These are phyloP conservation scores for Aspergillus sergii DNA, from an alignment of 2,329 filamentous ascomycete species.

Conservation along the genomic window DNA sequence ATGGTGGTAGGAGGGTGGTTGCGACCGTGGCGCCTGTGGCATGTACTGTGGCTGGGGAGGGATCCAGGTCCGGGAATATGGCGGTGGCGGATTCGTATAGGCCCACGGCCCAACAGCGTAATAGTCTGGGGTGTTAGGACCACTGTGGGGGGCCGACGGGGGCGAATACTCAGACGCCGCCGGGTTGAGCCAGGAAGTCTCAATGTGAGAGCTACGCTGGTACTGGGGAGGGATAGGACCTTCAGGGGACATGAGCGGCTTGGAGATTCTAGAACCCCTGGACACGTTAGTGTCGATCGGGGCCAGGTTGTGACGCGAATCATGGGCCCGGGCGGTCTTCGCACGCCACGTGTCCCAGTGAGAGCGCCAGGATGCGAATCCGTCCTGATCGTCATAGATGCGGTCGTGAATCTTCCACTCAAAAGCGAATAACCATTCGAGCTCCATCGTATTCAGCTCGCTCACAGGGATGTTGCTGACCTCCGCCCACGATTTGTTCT, in stretches of 20 bases:
- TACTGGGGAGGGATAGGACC: conserved; percentile 54
- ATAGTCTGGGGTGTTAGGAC: conserved; percentile 52
- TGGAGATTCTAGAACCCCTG: conserved; percentile 53
- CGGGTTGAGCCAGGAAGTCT: conserved; percentile 55
- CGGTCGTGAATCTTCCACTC: conserved; percentile 86
- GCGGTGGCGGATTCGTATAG: conserved; percentile 45
- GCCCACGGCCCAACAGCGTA: conserved; percentile 48
- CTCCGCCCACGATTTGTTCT: conserved; percentile 95
- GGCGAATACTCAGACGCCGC: conserved; percentile 54
- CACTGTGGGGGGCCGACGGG: conserved; percentile 52
- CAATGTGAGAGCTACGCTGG: conserved; percentile 49
- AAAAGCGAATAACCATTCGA: conserved; percentile 83
- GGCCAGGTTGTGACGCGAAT: conserved; percentile 54
- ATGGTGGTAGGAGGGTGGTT: conserved; percentile 51
- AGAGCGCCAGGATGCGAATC: conserved; percentile 65
- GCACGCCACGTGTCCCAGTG: conserved; percentile 68
- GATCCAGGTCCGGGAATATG: conserved; percentile 45
- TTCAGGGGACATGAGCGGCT: conserved; percentile 52
- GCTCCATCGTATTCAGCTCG: conserved; percentile 83
- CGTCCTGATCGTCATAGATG: conserved; percentile 71
- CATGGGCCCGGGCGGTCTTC: conserved; percentile 51
- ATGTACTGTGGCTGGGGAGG: conserved; percentile 40
- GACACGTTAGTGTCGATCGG: conserved; percentile 68
- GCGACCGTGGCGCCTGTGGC: conserved; percentile 42
- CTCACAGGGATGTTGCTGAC: conserved; percentile 85